These are phyloP conservation scores for Cokeromyces recurvatus DNA, from an alignment of 371 early-diverging fungal species.

Conservation along the genomic window DNA sequence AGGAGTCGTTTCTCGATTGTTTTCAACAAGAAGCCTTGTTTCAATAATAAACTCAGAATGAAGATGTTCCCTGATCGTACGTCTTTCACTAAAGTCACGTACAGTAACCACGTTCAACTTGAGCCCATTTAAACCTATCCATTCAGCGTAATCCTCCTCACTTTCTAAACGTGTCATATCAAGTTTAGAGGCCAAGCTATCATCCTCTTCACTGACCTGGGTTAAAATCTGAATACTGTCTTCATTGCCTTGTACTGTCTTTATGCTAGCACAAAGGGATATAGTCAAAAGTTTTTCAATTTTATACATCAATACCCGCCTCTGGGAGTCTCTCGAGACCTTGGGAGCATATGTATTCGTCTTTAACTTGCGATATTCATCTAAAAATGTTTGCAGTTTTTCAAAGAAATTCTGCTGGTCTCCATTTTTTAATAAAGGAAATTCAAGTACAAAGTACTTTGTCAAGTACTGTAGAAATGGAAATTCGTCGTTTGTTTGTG, in stretches of 20 bases:
- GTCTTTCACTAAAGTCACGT: constrained; percentile 18
- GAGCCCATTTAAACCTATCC: constrained; percentile 27
- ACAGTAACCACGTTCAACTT: constrained; percentile 18
- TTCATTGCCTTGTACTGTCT: constrained; percentile 37
- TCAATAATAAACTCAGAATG: constrained; percentile 39
- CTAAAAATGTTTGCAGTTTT: constrained; percentile 30
- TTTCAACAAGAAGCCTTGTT: constrained; percentile 5
- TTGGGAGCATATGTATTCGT: constrained; percentile 28
- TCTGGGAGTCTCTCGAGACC: constrained; percentile 23
- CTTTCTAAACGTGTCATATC: constrained; percentile 11
- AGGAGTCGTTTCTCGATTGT: not conserved
- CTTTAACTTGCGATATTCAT: constrained; percentile 29
- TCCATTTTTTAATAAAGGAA: constrained; percentile 35
- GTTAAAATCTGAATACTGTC: constrained; percentile 24
- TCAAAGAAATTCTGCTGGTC: constrained; percentile 28
- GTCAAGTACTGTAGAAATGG: constrained; percentile 36
- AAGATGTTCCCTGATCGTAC: constrained; percentile 19
- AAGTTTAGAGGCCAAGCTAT: constrained; percentile 6
- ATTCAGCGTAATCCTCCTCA: constrained; percentile 19
- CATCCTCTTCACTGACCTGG: constrained; percentile 2
- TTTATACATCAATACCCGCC: constrained; percentile 33
- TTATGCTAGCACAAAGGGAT: constrained; percentile 33
- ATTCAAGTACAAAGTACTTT: constrained; percentile 27
- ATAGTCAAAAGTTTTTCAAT: constrained; percentile 30
- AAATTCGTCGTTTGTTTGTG: not conserved